Percentiles rank a stretch among this genome's conserved stretches.
Evolutionary conservation across 2,329 filamentous ascomycete genomes (phyloP).

Genomic region (Aspergillus sp.): DNA sequence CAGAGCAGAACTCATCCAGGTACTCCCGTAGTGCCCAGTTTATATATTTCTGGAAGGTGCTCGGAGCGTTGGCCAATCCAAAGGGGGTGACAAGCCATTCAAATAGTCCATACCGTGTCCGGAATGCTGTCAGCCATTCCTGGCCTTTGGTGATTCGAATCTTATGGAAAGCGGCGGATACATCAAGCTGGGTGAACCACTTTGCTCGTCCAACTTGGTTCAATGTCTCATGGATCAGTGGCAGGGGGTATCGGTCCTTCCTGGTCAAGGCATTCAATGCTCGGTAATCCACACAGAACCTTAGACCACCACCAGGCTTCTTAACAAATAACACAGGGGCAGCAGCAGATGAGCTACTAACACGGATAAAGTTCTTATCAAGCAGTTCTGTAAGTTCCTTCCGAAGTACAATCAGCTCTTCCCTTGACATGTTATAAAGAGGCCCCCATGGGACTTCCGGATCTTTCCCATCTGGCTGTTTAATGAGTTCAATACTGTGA

Average conservation of each 20-base stretch:
- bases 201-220: background rate
- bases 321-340: background rate
- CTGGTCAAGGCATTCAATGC: background rate
- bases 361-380: background rate
- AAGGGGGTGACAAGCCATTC: constrained; percentile 31
- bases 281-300: background rate
- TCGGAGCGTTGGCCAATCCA: constrained; percentile 17
- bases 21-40: constrained; percentile 6
- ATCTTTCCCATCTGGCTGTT: background rate
- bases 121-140: constrained; percentile 13
- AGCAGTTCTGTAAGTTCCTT: background rate
- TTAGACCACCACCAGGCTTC: background rate
- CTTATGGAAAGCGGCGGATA: background rate
- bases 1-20: constrained; percentile 11
- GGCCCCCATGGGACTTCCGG: background rate
- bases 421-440: background rate
- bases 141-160: background rate
- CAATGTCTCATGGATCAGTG: background rate
- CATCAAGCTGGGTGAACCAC: background rate
- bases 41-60: constrained; percentile 19
- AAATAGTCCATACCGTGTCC: constrained; percentile 23
- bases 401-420: background rate
- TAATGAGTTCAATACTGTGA: too few species aligned
- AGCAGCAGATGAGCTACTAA: background rate
- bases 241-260: background rate